Conservation (phyloP, 169 alveolate species). For the Cryptosporidium baileyi region DNA sequence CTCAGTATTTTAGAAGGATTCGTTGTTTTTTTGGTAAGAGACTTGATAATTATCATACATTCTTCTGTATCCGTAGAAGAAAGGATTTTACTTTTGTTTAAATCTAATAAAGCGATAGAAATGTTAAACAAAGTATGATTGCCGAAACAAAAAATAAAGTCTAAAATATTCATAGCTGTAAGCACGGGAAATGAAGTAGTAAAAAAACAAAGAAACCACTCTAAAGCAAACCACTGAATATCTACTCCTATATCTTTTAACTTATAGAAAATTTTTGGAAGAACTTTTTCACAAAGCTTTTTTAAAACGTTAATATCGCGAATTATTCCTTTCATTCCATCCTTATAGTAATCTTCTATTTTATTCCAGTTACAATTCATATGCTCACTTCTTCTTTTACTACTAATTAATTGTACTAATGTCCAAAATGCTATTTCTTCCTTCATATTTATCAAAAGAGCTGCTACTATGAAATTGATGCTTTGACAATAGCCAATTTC, state of each 20-base stretch:
- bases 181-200: constrained; percentile 30
- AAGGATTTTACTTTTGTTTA: constrained; percentile 19
- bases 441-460: constrained; percentile 79
- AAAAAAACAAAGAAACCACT: constrained; percentile 65
- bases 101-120: constrained; percentile 58
- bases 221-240: constrained; percentile 67
- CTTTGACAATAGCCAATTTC: constrained; percentile 84
- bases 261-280: constrained; percentile 14
- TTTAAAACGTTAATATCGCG: constrained; percentile 32
- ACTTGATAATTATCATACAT: constrained; percentile 9
- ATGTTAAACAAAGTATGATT: constrained; percentile 9
- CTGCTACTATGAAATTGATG: constrained; percentile 81
- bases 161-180: constrained; percentile 6
- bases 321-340: constrained; percentile 38
- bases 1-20: constrained; percentile 7
- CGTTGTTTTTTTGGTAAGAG: not conserved
- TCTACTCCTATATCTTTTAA: constrained; percentile 13
- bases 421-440: constrained; percentile 82
- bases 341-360: constrained; percentile 8
- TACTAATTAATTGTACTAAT: constrained; percentile 21
- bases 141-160: constrained; percentile 56
- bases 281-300: not conserved
- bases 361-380: constrained; percentile 13
- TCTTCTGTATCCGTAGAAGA: constrained; percentile 7
- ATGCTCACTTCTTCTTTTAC: not conserved